phyloP scores from a whole-genome alignment of 768 basidiomycete genomes.

The Tulasnella sp. region DNA sequence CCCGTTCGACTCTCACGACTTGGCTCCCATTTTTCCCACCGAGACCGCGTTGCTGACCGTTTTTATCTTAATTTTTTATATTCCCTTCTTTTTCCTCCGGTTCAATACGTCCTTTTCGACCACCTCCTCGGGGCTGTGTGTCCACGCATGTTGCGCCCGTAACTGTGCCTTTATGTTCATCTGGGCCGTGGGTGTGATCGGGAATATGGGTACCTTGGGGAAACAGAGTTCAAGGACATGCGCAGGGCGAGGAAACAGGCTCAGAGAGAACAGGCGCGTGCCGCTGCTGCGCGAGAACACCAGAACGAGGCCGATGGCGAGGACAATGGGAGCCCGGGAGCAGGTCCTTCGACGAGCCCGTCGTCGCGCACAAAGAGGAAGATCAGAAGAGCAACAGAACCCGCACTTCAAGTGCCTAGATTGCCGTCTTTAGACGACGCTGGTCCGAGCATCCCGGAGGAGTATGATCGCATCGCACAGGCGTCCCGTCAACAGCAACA shows the following conservation, averaged over 20 bases:
- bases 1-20: neutral
- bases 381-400: slow-evolving; percentile 21
- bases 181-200: neutral
- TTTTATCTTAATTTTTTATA: slow-evolving; percentile 24
- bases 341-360: slow-evolving; percentile 18
- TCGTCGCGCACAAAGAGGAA: neutral
- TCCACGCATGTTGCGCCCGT: too few species aligned
- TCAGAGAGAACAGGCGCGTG: slow-evolving; percentile 18
- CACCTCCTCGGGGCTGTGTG: neutral
- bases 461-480: slow-evolving; percentile 3
- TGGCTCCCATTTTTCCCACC: slow-evolving; percentile 16
- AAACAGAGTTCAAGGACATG: slow-evolving; percentile 97
- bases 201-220: neutral
- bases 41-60: slow-evolving; percentile 24
- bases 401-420: neutral
- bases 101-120: too few species aligned
- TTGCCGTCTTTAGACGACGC: neutral
- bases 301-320: slow-evolving; percentile 4
- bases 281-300: neutral
- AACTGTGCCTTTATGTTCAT: neutral
- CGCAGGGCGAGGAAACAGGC: slow-evolving; percentile 92
- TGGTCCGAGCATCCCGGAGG: neutral
- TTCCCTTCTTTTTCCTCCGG: too few species aligned
- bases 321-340: slow-evolving; percentile 2
- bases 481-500: neutral